Conservation (phyloP, 805 yeast species). For the Nadsonia fulvescens region DNA sequence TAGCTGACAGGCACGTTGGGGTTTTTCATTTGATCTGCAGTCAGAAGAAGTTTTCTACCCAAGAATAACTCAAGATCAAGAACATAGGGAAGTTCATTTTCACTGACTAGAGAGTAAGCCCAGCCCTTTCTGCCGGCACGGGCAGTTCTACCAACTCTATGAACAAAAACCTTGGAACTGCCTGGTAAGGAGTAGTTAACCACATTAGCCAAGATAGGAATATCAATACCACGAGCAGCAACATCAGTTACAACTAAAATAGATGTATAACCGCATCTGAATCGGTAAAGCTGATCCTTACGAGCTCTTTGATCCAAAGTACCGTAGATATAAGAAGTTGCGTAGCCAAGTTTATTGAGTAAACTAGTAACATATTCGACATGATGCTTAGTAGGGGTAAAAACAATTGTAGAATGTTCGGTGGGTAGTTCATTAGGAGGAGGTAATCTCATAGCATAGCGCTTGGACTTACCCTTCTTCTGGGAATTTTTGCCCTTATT, state of each 20-base stretch:
- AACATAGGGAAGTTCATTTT: slow-evolving; percentile 74
- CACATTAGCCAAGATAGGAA: slow-evolving; percentile 89
- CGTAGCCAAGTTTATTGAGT: slow-evolving; percentile 62
- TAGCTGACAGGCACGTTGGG: slow-evolving; percentile 31
- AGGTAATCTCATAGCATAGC: slow-evolving; percentile 42
- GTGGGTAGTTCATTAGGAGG: slow-evolving; percentile 76
- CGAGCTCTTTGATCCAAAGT: slow-evolving; percentile 90
- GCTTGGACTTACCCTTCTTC: slow-evolving; percentile 19
- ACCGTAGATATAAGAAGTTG: slow-evolving; percentile 83
- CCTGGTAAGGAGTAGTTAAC: slow-evolving; percentile 81
- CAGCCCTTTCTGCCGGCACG: slow-evolving; percentile 97
- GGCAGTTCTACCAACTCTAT: slow-evolving; percentile 98
- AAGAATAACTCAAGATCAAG: slow-evolving; percentile 79
- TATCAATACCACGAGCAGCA: slow-evolving; percentile 93
- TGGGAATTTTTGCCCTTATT: slow-evolving; percentile 7
- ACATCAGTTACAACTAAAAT: slow-evolving; percentile 92
- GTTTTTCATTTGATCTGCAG: slow-evolving; percentile 3
- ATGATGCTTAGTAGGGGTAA: slow-evolving; percentile 95
- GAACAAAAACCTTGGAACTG: slow-evolving; percentile 83
- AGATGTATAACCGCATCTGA: slow-evolving; percentile 67
- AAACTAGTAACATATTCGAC: slow-evolving; percentile 74
- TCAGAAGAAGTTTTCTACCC: slow-evolving; percentile 57
- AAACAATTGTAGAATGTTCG: slow-evolving; percentile 70
- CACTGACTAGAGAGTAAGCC: slow-evolving; percentile 84
- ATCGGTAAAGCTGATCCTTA: slow-evolving; percentile 68